Conservation (phyloP, 1,284 basidiomycete species). For the Irpex rosettiformis region DNA sequence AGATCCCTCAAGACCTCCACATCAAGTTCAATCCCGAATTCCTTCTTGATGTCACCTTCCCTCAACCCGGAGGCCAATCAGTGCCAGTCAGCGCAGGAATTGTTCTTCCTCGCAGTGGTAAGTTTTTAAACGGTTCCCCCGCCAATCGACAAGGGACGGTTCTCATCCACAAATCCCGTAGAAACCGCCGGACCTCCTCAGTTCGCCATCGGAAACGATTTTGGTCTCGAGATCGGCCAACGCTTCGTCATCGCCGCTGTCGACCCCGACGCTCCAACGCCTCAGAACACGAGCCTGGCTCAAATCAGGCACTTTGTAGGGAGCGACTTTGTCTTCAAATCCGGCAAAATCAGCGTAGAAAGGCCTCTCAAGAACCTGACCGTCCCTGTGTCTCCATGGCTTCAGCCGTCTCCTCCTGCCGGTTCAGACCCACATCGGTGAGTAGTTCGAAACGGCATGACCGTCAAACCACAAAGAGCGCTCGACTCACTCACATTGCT, state of each 20-base stretch:
- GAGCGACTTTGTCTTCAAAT: conserved; percentile 35
- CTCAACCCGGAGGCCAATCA: conserved; percentile 16
- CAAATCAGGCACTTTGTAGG: conserved; percentile 53
- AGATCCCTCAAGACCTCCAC: conserved; percentile 17
- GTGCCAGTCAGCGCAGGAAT: conserved; percentile 37
- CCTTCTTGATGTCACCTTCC: conserved; percentile 22
- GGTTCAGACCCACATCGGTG: conserved; percentile 52
- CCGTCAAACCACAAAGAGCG: too few species aligned
- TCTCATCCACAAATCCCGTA: conserved; percentile 17
- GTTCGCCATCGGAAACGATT: conserved; percentile 32
- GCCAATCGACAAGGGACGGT: background rate
- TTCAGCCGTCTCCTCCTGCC: conserved; percentile 48
- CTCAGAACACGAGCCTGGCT: conserved; percentile 38
- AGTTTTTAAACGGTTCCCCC: conserved; percentile 3
- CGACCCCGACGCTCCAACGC: conserved; percentile 52
- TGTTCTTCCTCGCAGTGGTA: conserved; percentile 39
- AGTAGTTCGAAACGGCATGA: conserved; percentile 13
- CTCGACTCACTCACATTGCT: too few species aligned
- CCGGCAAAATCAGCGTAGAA: background rate
- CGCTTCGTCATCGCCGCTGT: conserved; percentile 45
- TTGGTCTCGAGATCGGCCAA: conserved; percentile 22
- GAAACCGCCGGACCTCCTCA: conserved; percentile 41
- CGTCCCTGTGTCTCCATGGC: conserved; percentile 41
- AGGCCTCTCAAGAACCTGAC: conserved; percentile 37
- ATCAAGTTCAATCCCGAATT: conserved; percentile 19